phyloP scores from a whole-genome alignment of 2,329 filamentous ascomycete genomes.

The Stagonosporopsis cucurbitacearum region DNA sequence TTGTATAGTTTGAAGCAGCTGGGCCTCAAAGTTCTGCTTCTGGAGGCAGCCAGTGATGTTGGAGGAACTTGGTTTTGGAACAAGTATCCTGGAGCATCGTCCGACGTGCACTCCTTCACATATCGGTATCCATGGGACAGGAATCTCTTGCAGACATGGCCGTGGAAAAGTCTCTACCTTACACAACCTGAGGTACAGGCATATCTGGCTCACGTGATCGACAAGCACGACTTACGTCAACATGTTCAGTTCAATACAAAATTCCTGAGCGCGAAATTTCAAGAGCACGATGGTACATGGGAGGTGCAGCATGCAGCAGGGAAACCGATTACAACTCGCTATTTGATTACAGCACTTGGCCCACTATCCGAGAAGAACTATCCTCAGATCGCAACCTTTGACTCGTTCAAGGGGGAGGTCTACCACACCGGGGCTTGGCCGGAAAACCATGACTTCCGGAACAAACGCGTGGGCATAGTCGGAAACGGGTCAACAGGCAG shows the following conservation, averaged over 20 bases:
- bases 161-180: not conserved
- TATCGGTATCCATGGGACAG: slow-evolving; percentile 4
- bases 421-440: slow-evolving; percentile 36
- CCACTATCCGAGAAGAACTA: not conserved
- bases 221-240: not conserved
- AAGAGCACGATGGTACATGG: not conserved
- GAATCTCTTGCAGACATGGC: not conserved
- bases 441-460: slow-evolving; percentile 43
- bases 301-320: not conserved
- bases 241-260: not conserved
- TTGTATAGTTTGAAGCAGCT: not conserved
- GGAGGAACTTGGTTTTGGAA: not conserved
- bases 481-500: not conserved
- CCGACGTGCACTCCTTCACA: not conserved
- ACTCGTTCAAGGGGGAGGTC: slow-evolving; percentile 22
- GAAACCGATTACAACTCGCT: not conserved
- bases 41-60: not conserved
- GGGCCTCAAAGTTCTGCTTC: not conserved
- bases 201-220: not conserved
- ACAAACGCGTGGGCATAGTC: slow-evolving; percentile 18
- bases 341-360: not conserved
- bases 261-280: not conserved
- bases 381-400: not conserved
- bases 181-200: not conserved
- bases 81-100: slow-evolving; percentile 10